Conservation (phyloP, 208 protist genomes). For the Giardia duodenalis region DNA sequence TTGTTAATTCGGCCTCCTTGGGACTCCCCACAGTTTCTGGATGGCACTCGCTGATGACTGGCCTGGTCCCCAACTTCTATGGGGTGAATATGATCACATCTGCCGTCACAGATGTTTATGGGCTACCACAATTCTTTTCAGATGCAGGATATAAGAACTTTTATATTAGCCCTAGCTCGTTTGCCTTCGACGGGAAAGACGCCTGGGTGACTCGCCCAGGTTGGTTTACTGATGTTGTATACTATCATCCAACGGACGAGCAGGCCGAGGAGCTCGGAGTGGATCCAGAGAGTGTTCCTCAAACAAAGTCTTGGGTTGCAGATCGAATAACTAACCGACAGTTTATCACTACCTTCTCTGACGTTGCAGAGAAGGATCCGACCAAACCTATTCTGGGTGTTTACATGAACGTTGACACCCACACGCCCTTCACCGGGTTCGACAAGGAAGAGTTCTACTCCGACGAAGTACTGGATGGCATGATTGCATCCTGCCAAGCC, state of each 20-base stretch:
- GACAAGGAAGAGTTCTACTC: constrained; percentile 15
- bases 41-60: constrained; percentile 9
- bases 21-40: constrained; percentile 12
- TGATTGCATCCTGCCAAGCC: not conserved
- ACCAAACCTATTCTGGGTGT: not conserved
- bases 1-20: not conserved
- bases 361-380: too few species aligned
- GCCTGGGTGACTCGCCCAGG: not conserved
- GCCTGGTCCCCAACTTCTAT: not conserved
- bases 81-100: not conserved
- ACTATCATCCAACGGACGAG: not conserved
- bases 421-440: constrained; percentile 7
- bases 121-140: not conserved
- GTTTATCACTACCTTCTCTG: not conserved
- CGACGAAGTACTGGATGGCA: too few species aligned
- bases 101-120: not conserved
- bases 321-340: not conserved
- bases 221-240: not conserved
- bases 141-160: not conserved
- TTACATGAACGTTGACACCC: not conserved
- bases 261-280: not conserved
- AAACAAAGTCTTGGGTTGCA: not conserved
- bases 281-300: not conserved
- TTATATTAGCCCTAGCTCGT: not conserved
- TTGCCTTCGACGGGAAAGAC: constrained; percentile 4